phyloP scores from a whole-genome alignment of 139 green algal species.

The Trebouxia sp. region DNA sequence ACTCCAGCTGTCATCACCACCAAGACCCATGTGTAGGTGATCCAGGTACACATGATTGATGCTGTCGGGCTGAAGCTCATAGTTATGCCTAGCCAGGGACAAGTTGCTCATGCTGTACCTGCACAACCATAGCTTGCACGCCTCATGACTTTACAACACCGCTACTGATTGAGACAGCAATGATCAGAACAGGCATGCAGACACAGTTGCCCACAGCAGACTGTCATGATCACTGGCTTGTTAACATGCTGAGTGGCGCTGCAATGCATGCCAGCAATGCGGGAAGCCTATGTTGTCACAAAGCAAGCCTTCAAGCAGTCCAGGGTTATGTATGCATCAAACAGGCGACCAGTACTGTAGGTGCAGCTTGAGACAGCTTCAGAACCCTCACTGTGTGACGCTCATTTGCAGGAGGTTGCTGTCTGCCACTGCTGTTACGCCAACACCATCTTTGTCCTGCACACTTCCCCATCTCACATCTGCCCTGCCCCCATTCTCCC shows the following conservation, averaged over 20 bases:
- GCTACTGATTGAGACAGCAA: too few species aligned
- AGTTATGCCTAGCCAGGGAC: constrained; percentile 62
- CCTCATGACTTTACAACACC: too few species aligned
- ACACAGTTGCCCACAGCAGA: background rate
- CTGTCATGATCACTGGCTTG: too few species aligned
- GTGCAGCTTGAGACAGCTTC: too few species aligned
- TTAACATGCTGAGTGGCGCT: too few species aligned
- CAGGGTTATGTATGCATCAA: background rate
- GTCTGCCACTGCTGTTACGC: constrained; percentile 35
- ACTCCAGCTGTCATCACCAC: constrained; percentile 94
- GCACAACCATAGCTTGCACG: background rate
- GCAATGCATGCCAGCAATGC: too few species aligned
- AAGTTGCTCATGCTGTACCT: constrained; percentile 34
- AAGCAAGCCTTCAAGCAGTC: too few species aligned
- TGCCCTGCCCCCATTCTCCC: constrained; percentile 73
- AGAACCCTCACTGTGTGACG: constrained; percentile 30
- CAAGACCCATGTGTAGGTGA: constrained; percentile 88
- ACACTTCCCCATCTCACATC: constrained; percentile 74
- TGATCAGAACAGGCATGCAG: background rate
- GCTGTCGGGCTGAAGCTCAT: constrained; percentile 58
- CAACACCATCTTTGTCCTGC: background rate
- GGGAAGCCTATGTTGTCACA: too few species aligned
- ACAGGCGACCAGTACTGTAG: too few species aligned
- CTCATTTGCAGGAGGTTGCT: constrained; percentile 41
- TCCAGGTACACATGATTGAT: constrained; percentile 82